Evolutionary conservation across 2,329 filamentous ascomycete genomes (phyloP).

Genomic region (Dendrostoma leiphaemia): DNA sequence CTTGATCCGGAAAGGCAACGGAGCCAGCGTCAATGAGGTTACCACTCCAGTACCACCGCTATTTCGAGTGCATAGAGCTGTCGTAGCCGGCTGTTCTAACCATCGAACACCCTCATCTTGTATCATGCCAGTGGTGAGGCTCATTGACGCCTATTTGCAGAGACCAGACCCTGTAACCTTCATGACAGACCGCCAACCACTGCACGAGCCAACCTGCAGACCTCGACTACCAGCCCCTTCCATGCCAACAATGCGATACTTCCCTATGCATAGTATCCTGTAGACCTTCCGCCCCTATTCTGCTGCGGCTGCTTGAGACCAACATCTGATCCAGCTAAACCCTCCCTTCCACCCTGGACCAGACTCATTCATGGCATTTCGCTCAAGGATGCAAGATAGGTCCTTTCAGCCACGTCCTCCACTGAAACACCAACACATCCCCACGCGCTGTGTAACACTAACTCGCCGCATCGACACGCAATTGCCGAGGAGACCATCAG

Average conservation of each 20-base stretch:
- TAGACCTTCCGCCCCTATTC: neutral
- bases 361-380: neutral
- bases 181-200: neutral
- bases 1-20: too few species aligned
- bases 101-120: too few species aligned
- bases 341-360: conserved; percentile 1
- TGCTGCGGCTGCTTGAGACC: neutral
- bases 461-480: neutral
- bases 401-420: neutral
- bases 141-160: too few species aligned
- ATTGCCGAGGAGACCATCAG: neutral
- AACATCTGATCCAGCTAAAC: neutral
- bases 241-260: neutral
- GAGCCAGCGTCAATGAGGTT: too few species aligned
- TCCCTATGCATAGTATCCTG: conserved; percentile 11
- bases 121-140: too few species aligned
- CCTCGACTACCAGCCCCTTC: neutral
- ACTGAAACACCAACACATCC: neutral
- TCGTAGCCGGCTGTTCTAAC: too few species aligned
- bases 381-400: neutral
- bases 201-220: neutral
- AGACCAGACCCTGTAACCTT: neutral
- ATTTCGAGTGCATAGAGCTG: too few species aligned
- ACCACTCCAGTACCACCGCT: too few species aligned
- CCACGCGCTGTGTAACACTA: neutral